Evolutionary conservation across 441 rosid genomes (phyloP).

Genomic region (Euphorbia celastroides): DNA sequence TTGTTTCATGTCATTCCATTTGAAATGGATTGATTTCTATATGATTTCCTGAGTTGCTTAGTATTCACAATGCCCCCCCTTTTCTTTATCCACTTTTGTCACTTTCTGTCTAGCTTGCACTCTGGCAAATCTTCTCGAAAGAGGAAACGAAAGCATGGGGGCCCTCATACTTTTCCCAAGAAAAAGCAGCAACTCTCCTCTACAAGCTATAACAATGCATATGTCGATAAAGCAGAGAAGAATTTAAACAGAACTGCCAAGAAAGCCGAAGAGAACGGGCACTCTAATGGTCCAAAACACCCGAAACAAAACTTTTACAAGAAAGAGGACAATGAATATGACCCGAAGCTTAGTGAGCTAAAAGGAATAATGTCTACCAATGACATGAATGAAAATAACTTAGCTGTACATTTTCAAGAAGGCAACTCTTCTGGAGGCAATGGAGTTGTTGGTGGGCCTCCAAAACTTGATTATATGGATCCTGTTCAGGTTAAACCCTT

Average conservation of each 20-base stretch:
- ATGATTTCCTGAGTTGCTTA: neutral
- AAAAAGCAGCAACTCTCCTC: constrained; percentile 58
- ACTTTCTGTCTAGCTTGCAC: constrained; percentile 49
- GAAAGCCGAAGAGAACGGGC: constrained; percentile 41
- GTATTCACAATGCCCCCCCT: neutral
- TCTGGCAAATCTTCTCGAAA: constrained; percentile 74
- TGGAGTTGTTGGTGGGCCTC: constrained; percentile 38
- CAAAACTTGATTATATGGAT: constrained; percentile 41
- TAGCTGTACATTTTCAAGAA: constrained; percentile 40
- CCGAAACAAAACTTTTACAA: constrained; percentile 26
- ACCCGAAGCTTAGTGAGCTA: constrained; percentile 87
- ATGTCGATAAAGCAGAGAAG: constrained; percentile 28
- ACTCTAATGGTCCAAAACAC: constrained; percentile 31
- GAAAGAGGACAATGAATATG: constrained; percentile 63
- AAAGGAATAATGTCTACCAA: constrained; percentile 42
- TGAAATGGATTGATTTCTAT: constrained; percentile 1
- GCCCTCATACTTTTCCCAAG: constrained; percentile 48
- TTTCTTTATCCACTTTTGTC: neutral
- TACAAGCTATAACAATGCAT: constrained; percentile 28
- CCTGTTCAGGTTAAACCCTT: constrained; percentile 45
- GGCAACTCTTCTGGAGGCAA: constrained; percentile 40
- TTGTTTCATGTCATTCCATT: neutral
- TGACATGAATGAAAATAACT: constrained; percentile 40
- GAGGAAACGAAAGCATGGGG: constrained; percentile 76
- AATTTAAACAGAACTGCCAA: constrained; percentile 30